Conservation (phyloP, 2,329 filamentous ascomycete species). For the Cadophora luteo-olivacea region DNA sequence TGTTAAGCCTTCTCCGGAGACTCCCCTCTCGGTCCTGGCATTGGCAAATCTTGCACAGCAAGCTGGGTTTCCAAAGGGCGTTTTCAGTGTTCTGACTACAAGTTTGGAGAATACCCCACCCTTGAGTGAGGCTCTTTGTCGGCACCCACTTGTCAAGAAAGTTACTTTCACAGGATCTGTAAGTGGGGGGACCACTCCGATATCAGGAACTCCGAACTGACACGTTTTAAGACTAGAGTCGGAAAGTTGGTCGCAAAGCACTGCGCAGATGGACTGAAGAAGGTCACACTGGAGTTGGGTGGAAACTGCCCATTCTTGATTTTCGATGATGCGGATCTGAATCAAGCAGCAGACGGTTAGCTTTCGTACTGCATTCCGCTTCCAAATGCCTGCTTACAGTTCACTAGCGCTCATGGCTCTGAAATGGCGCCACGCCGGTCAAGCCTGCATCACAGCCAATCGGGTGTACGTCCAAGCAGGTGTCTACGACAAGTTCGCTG, state of each 20-base stretch:
- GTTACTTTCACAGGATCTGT: constrained; percentile 64
- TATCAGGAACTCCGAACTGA: constrained; percentile 10
- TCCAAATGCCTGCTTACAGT: not conserved
- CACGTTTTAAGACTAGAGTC: constrained; percentile 53
- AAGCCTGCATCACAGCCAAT: constrained; percentile 71
- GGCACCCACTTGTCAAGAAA: constrained; percentile 65
- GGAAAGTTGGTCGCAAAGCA: constrained; percentile 67
- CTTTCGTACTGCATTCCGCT: not conserved
- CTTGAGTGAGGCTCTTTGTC: constrained; percentile 60
- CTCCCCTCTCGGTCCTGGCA: constrained; percentile 61
- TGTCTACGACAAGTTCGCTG: constrained; percentile 66
- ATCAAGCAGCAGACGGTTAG: constrained; percentile 58
- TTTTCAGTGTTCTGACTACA: constrained; percentile 67
- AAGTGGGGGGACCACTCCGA: constrained; percentile 22
- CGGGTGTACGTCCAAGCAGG: constrained; percentile 68
- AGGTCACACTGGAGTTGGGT: constrained; percentile 68
- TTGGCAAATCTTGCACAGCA: constrained; percentile 60
- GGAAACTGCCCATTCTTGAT: constrained; percentile 71
- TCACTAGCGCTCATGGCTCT: constrained; percentile 50
- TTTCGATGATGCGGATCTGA: constrained; percentile 68
- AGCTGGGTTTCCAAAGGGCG: constrained; percentile 64
- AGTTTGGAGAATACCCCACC: constrained; percentile 60
- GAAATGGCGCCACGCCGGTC: constrained; percentile 66
- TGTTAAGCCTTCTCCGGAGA: constrained; percentile 74
- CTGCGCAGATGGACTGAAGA: constrained; percentile 66